Percentiles rank a stretch among this genome's conserved stretches.
phyloP scores from a whole-genome alignment of 257 asterid species.

The Penstemon davidsonii region DNA sequence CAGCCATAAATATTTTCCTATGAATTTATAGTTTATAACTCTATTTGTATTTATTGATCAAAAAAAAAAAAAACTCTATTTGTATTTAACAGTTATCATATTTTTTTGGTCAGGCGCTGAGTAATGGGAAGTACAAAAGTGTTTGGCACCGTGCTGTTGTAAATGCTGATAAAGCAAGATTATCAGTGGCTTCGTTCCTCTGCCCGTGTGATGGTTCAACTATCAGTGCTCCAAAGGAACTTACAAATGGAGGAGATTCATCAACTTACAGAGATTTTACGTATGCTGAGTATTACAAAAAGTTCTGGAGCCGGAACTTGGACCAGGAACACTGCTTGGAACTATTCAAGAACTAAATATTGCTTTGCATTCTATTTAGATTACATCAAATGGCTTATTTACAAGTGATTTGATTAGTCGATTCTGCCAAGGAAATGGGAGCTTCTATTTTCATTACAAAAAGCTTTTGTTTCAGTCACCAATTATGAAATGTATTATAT shows the following conservation, averaged over 20 bases:
- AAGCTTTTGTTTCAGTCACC: no score
- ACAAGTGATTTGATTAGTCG: neutral
- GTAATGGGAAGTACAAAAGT: constrained; percentile 62
- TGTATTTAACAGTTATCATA: no score
- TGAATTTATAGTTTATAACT: no score
- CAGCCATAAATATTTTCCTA: no score
- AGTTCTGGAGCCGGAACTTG: constrained; percentile 71
- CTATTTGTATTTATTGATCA: no score
- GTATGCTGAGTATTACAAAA: constrained; percentile 59
- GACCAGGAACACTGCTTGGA: constrained; percentile 64
- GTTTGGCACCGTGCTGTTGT: constrained; percentile 78
- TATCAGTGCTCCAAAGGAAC: constrained; percentile 56
- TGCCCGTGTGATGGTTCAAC: constrained; percentile 52
- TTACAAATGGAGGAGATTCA: constrained; percentile 36
- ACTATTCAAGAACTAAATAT: constrained; percentile 50
- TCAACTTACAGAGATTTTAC: constrained; percentile 48
- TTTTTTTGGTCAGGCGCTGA: constrained; percentile 42
- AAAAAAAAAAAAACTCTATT: no score
- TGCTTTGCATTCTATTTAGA: neutral
- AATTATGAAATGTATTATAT: no score
- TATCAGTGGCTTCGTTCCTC: constrained; percentile 67
- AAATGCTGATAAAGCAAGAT: constrained; percentile 48
- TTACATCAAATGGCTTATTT: neutral
- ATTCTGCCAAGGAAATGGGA: neutral
- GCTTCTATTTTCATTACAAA: no score